These are phyloP conservation scores for Quercus mongolica DNA, from an alignment of 306 rosid genomes.

Conservation along the genomic window DNA sequence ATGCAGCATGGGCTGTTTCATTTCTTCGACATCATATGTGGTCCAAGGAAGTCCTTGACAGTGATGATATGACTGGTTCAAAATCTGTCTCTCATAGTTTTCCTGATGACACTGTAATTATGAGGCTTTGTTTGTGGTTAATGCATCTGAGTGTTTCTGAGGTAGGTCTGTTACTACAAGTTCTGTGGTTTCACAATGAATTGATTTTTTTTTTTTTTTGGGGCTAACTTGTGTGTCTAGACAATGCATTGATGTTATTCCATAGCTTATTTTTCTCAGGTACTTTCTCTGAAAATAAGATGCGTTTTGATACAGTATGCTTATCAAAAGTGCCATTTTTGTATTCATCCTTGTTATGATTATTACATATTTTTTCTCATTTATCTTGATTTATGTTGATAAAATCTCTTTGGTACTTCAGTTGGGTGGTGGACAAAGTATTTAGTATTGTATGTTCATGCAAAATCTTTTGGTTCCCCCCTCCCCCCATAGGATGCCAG, in stretches of 20 bases:
- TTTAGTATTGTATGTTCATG: not conserved
- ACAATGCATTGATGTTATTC: not conserved
- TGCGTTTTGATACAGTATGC: not conserved
- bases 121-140: slow-evolving; percentile 71
- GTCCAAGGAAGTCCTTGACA: slow-evolving; percentile 51
- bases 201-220: not conserved
- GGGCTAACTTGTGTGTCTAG: too few species aligned
- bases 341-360: not conserved
- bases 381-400: too few species aligned
- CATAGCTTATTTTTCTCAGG: not conserved
- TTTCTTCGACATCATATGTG: slow-evolving; percentile 67
- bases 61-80: slow-evolving; percentile 36
- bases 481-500: not conserved
- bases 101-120: slow-evolving; percentile 63
- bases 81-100: slow-evolving; percentile 58
- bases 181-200: slow-evolving; percentile 7
- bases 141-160: slow-evolving; percentile 50
- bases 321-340: not conserved
- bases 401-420: not conserved
- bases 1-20: slow-evolving; percentile 84
- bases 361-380: not conserved
- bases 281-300: not conserved
- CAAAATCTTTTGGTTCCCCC: not conserved
- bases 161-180: slow-evolving; percentile 42
- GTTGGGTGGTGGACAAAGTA: not conserved